Percentiles rank a stretch among this genome's conserved stretches.
phyloP scores from a whole-genome alignment of 331 rosid species.

The Spiraea crenata region DNA sequence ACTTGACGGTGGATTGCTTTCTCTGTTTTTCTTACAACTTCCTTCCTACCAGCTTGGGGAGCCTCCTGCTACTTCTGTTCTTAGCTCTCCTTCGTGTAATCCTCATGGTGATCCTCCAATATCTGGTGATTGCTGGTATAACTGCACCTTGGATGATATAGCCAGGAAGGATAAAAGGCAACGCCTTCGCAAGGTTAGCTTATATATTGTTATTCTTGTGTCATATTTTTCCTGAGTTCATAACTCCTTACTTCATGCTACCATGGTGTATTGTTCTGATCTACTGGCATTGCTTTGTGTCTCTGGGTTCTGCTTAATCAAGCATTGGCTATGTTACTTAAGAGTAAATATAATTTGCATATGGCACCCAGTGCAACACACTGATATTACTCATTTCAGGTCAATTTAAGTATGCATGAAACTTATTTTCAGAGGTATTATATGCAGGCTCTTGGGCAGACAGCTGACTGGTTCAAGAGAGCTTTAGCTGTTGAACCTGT shows the following conservation, averaged over 20 bases:
- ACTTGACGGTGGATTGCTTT: slow-evolving; percentile 10
- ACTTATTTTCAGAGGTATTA: slow-evolving; percentile 28
- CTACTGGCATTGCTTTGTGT: neutral
- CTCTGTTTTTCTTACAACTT: slow-evolving; percentile 17
- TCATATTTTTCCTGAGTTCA: neutral
- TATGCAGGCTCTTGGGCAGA: slow-evolving; percentile 88
- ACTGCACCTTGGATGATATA: slow-evolving; percentile 90
- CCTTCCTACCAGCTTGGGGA: slow-evolving; percentile 74
- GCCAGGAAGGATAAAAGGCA: slow-evolving; percentile 79
- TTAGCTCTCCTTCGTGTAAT: slow-evolving; percentile 70
- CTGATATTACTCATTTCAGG: neutral
- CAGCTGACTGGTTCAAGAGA: slow-evolving; percentile 91
- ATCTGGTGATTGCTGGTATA: slow-evolving; percentile 96
- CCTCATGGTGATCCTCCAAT: slow-evolving; percentile 76
- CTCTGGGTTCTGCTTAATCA: neutral
- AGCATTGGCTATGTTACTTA: neutral
- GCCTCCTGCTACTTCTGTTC: slow-evolving; percentile 59
- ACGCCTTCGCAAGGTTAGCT: slow-evolving; percentile 81
- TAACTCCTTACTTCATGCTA: neutral
- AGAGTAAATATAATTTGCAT: neutral
- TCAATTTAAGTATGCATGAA: slow-evolving; percentile 5
- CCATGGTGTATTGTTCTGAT: neutral
- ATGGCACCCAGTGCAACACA: neutral
- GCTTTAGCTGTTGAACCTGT: slow-evolving; percentile 66
- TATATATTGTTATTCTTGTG: neutral